Conservation (phyloP, 2,329 filamentous ascomycete species). For the Diaporthe capsici region DNA sequence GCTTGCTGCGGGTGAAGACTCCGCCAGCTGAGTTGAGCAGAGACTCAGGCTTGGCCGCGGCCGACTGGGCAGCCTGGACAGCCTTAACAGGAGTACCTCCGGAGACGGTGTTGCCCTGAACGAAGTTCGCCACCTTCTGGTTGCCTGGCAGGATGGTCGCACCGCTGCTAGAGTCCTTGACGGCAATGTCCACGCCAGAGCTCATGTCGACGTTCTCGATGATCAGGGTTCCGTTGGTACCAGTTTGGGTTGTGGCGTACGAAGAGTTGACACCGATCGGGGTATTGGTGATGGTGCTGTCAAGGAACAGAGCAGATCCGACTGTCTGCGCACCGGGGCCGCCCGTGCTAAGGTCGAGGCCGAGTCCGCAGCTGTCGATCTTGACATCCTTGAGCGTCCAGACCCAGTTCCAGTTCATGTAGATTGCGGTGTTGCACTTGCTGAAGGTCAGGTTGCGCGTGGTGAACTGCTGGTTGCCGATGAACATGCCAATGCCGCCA, state of each 20-base stretch:
- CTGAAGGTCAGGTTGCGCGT: slow-evolving; percentile 87
- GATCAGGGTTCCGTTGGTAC: slow-evolving; percentile 85
- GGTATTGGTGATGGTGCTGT: slow-evolving; percentile 84
- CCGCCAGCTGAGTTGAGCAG: slow-evolving; percentile 76
- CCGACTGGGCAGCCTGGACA: slow-evolving; percentile 71
- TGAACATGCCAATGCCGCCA: slow-evolving; percentile 81
- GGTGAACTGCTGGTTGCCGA: slow-evolving; percentile 91
- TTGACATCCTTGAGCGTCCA: slow-evolving; percentile 84
- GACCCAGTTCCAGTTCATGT: slow-evolving; percentile 93
- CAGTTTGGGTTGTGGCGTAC: slow-evolving; percentile 73
- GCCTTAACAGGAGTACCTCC: slow-evolving; percentile 61
- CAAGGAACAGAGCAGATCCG: slow-evolving; percentile 86
- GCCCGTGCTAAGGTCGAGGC: slow-evolving; percentile 82
- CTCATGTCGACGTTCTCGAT: slow-evolving; percentile 92
- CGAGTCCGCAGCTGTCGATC: slow-evolving; percentile 82
- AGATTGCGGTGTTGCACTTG: slow-evolving; percentile 84
- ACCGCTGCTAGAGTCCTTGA: slow-evolving; percentile 71
- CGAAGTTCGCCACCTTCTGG: slow-evolving; percentile 77
- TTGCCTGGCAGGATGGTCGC: slow-evolving; percentile 77
- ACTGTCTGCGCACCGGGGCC: slow-evolving; percentile 77
- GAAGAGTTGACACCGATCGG: slow-evolving; percentile 82
- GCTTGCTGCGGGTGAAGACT: slow-evolving; percentile 88
- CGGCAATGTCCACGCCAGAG: slow-evolving; percentile 75
- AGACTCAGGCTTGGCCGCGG: slow-evolving; percentile 73
- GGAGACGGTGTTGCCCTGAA: slow-evolving; percentile 83